A percentile compares a stretch with the other conserved stretches of the same genome.
phyloP scores from a whole-genome alignment of 805 yeast genomes.

The Candida qinlingensis region DNA sequence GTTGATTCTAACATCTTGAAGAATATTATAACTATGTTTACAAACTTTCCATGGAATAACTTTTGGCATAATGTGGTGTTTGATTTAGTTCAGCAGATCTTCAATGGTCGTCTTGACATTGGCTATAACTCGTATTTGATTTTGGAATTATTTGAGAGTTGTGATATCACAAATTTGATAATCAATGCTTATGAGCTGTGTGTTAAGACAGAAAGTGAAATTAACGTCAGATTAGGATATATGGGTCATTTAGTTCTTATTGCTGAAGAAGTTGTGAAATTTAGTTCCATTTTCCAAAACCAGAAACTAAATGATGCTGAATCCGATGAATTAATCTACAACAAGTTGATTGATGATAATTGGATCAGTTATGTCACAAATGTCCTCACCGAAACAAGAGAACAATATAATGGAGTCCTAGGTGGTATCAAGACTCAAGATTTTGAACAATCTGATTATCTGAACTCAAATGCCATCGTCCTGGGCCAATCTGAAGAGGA shows the following conservation, averaged over 20 bases:
- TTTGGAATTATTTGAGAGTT: constrained; percentile 56
- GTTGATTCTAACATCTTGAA: constrained; percentile 57
- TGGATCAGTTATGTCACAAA: constrained; percentile 77
- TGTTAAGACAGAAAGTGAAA: constrained; percentile 51
- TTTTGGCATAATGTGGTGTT: constrained; percentile 82
- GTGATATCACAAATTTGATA: constrained; percentile 55
- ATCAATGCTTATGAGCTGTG: constrained; percentile 61
- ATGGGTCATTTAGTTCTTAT: constrained; percentile 94
- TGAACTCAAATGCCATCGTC: constrained; percentile 22
- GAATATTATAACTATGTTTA: constrained; percentile 62
- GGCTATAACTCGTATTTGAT: constrained; percentile 66
- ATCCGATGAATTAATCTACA: constrained; percentile 23
- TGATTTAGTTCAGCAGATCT: constrained; percentile 76
- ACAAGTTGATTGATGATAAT: constrained; percentile 32
- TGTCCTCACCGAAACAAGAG: constrained; percentile 72
- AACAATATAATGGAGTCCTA: constrained; percentile 79
- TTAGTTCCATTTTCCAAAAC: constrained; percentile 36
- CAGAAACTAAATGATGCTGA: constrained; percentile 22
- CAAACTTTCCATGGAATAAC: constrained; percentile 76
- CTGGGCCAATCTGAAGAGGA: constrained; percentile 26
- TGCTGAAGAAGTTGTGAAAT: constrained; percentile 95
- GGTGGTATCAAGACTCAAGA: constrained; percentile 48
- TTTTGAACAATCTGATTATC: constrained; percentile 19
- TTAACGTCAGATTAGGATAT: constrained; percentile 78
- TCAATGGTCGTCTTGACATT: constrained; percentile 66